Evolutionary conservation across 768 basidiomycete genomes (phyloP).

Genomic region (Pholiota microspora): DNA sequence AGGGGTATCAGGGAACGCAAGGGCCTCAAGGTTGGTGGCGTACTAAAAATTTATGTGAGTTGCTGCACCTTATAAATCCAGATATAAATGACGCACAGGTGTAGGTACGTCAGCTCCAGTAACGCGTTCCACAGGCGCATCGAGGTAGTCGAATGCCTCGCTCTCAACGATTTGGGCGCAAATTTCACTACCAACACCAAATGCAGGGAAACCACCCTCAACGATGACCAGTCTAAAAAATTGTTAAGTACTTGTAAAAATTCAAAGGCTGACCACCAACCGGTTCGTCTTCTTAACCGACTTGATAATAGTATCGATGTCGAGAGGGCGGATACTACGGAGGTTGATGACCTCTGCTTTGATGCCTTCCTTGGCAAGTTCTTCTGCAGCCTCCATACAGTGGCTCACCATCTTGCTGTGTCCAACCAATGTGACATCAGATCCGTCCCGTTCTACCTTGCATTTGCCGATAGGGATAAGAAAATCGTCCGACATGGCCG

Average conservation of each 20-base stretch:
- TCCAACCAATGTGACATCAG: constrained; percentile 93
- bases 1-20: constrained; percentile 92
- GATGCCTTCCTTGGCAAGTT: constrained; percentile 93
- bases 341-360: constrained; percentile 98
- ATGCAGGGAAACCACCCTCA: constrained; percentile 98
- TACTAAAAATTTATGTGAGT: constrained; percentile 50
- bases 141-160: constrained; percentile 97
- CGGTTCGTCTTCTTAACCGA: constrained; percentile 99
- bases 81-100: constrained; percentile 43
- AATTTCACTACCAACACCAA: constrained; percentile 98
- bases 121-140: constrained; percentile 96
- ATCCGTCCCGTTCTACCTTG: constrained; percentile 92
- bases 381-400: constrained; percentile 91
- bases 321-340: constrained; percentile 91
- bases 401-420: constrained; percentile 99
- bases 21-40: constrained; percentile 82
- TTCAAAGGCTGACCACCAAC: too few species aligned
- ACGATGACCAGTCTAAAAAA: constrained; percentile 77
- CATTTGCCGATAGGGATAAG: constrained; percentile 95
- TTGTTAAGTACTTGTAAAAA: background rate
- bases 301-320: constrained; percentile 95
- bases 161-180: constrained; percentile 97
- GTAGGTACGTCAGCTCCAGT: constrained; percentile 98
- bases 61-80: background rate
- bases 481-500: constrained; percentile 95